A percentile compares a stretch with the other conserved stretches of the same genome.
Conservation (phyloP, 148 eudicot species). For the Dysphania ambrosioides region DNA sequence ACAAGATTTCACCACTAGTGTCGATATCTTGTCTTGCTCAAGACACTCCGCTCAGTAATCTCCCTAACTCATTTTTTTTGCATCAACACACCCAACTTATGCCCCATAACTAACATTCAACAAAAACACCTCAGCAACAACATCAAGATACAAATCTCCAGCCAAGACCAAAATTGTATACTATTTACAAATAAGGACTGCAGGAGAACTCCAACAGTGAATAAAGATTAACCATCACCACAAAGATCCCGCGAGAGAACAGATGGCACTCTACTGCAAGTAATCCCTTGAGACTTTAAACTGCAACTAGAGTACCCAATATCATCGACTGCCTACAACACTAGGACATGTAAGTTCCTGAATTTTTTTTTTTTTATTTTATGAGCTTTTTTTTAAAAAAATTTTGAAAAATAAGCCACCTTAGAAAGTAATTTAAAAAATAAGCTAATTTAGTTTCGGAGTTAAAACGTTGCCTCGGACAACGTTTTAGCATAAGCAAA, state of each 20-base stretch:
- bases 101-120: slow-evolving; percentile 33
- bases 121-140: not conserved
- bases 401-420: no score
- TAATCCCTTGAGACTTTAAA: slow-evolving; percentile 11
- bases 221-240: slow-evolving; percentile 27
- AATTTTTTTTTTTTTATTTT: no score
- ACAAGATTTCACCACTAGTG: slow-evolving; percentile 56
- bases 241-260: not conserved
- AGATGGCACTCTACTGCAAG: not conserved
- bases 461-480: no score
- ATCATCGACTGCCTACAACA: slow-evolving; percentile 22
- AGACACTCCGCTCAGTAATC: slow-evolving; percentile 51
- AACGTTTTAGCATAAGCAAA: no score
- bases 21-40: slow-evolving; percentile 49
- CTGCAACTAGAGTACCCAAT: slow-evolving; percentile 9
- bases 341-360: no score
- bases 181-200: not conserved
- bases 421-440: no score
- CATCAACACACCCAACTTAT: slow-evolving; percentile 41
- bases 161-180: not conserved
- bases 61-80: slow-evolving; percentile 63
- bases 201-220: not conserved
- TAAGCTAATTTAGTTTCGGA: no score
- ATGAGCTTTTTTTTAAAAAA: no score
- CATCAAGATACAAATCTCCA: not conserved